Evolutionary conservation across 129 eudicot genomes (phyloP), one percentile per base, ranked within the genome.

Genomic region (Smallanthus sonchifolius): DNA sequence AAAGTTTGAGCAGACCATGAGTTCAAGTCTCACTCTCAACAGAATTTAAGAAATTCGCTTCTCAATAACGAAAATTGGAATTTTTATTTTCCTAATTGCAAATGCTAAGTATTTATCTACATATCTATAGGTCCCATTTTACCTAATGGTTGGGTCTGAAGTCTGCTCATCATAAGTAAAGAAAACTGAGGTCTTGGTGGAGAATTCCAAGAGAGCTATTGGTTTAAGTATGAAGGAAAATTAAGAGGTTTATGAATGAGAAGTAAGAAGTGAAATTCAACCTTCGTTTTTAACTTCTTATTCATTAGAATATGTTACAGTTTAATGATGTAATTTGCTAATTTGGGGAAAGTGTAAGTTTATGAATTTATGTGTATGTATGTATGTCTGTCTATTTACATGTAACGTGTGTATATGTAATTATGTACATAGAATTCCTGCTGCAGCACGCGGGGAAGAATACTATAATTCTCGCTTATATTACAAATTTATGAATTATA

Each of bases 141-240:
- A 97, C 80, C 99, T 97, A 7, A 95, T 95, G 99, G 99, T 95
- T 77, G 99, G 99, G 17, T 95, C 97, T 9, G 99, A 95, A 84
- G 99, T 95, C 11, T 95, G 91, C 83, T 95, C 99, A 39, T 88
- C 99, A 35, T 96, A 95, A 82, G 99, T 95, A 47, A 95, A 95
- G 90, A 95, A 95, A 81, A 95, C 99, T 0, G 99, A 91, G 86
- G 92, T 95, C 38, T 83, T 91, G 64, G 91, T 95, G 99, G 99
- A 95, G 70, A 85, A 91, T 75, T 95, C 91, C 61, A 83, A 97
- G 57, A 82, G 97, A 14, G 97, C 99, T 44, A 95, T 95, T 84
- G 99, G 99, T 67, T 75, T 95, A 59, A 97, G 99, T 79, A 91
- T 95, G 49, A 95, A 95, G 85, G 97, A 91, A 83, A 95, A 84